Percentiles rank a stretch among this genome's conserved stretches.
Conservation (phyloP, 2,329 filamentous ascomycete species). For the Biscogniauxia sp. region DNA sequence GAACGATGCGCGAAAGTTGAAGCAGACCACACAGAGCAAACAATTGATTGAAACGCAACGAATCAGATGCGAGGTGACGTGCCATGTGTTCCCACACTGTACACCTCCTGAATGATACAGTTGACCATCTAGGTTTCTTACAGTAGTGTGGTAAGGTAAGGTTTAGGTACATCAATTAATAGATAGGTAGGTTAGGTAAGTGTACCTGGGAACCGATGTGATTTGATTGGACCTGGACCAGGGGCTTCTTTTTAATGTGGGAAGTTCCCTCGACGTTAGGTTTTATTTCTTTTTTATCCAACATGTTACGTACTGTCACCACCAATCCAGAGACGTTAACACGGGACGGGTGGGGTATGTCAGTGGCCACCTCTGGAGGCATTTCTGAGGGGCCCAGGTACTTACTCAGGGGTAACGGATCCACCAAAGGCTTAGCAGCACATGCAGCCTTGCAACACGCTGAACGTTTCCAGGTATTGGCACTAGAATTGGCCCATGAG, state of each 20-base stretch:
- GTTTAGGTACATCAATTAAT: too few relatives aligned
- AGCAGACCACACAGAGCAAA: not conserved
- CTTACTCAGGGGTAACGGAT: not conserved
- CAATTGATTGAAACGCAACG: not conserved
- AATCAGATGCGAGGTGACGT: conserved; percentile 1
- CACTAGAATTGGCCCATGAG: not conserved
- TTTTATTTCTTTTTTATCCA: too few relatives aligned
- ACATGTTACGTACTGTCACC: not conserved
- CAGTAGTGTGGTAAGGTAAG: not conserved
- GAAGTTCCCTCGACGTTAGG: too few relatives aligned
- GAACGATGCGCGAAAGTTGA: not conserved
- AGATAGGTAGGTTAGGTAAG: too few relatives aligned
- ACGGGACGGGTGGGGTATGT: not conserved
- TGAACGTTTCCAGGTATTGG: not conserved
- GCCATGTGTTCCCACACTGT: not conserved
- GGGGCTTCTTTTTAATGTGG: too few relatives aligned
- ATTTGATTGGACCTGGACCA: too few relatives aligned
- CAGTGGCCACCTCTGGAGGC: not conserved
- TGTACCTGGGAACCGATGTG: too few relatives aligned
- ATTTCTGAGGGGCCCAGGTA: not conserved
- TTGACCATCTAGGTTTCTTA: not conserved
- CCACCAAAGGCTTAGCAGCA: not conserved
- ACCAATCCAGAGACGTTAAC: not conserved
- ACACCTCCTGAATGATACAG: not conserved
- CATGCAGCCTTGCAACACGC: not conserved